A percentile compares a stretch with the other conserved stretches of the same genome.
phyloP scores from a whole-genome alignment of 2,329 filamentous ascomycete genomes.

The Paecilomyces variotii region DNA sequence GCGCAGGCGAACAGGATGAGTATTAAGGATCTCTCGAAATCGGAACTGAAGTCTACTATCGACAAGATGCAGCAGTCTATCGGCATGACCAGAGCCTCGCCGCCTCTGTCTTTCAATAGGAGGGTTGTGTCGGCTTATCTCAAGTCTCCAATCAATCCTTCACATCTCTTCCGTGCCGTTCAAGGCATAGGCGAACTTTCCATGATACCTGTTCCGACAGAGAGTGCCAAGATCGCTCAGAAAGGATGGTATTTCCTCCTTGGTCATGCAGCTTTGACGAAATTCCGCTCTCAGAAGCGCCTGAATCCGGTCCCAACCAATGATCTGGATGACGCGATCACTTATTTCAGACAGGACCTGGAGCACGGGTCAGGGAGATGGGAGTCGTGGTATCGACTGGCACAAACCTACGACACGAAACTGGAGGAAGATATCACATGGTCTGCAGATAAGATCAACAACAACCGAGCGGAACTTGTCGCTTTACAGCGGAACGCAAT shows the following conservation, averaged over 20 bases:
- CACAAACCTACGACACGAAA: constrained; percentile 80
- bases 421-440: constrained; percentile 80
- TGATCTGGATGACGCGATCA: constrained; percentile 72
- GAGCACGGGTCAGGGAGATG: constrained; percentile 75
- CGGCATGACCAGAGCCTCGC: constrained; percentile 64
- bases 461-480: constrained; percentile 64
- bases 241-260: constrained; percentile 90
- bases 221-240: constrained; percentile 61
- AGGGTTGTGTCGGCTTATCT: constrained; percentile 74
- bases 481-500: constrained; percentile 72
- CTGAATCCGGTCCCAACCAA: constrained; percentile 72
- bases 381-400: constrained; percentile 86
- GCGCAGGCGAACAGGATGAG: constrained; percentile 72
- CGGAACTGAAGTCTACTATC: constrained; percentile 80
- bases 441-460: constrained; percentile 88
- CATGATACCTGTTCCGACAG: constrained; percentile 60
- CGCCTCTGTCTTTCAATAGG: constrained; percentile 78
- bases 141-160: constrained; percentile 73
- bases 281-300: constrained; percentile 72
- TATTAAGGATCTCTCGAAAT: constrained; percentile 85
- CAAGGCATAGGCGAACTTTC: constrained; percentile 69
- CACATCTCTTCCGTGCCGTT: constrained; percentile 71
- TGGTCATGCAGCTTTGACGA: constrained; percentile 79
- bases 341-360: constrained; percentile 71
- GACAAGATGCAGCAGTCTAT: constrained; percentile 89